These are phyloP conservation scores for Malus fusca DNA, from an alignment of 306 rosid species.

Conservation along the genomic window DNA sequence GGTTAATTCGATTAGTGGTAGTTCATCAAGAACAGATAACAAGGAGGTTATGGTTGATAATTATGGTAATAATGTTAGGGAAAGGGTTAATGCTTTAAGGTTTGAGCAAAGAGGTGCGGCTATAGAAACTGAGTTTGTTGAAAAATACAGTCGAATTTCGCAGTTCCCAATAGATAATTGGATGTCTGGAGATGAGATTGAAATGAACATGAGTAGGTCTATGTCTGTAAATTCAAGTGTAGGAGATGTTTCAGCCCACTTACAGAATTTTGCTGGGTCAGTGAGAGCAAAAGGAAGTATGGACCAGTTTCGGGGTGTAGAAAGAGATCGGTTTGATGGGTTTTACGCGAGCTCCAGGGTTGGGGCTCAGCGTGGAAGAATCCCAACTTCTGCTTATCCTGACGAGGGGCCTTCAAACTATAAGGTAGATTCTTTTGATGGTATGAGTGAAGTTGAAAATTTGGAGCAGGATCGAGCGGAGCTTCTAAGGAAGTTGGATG, in stretches of 20 bases:
- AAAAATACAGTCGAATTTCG: slow-evolving; percentile 1
- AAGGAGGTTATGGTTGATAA: slow-evolving; percentile 7
- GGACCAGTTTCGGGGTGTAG: slow-evolving; percentile 13
- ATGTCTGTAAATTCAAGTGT: slow-evolving; percentile 16
- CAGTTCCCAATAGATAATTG: slow-evolving; percentile 19
- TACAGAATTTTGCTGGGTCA: slow-evolving; percentile 4
- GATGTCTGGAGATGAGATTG: slow-evolving; percentile 14
- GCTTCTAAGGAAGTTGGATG: slow-evolving; percentile 39
- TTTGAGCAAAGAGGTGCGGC: slow-evolving; percentile 16
- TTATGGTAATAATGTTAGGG: slow-evolving; percentile 5
- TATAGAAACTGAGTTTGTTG: slow-evolving; percentile 14
- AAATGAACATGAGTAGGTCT: slow-evolving; percentile 5
- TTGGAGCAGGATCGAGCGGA: slow-evolving; percentile 24
- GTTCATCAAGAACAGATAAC: slow-evolving; percentile 21
- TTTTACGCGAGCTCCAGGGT: slow-evolving; percentile 15
- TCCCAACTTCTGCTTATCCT: slow-evolving; percentile 14
- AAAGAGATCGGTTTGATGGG: slow-evolving; percentile 20
- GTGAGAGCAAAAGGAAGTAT: slow-evolving; percentile 10
- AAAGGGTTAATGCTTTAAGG: slow-evolving; percentile 21
- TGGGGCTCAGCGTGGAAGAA: slow-evolving; percentile 17
- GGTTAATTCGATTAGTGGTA: slow-evolving; percentile 4
- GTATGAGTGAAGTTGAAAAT: slow-evolving; percentile 10
- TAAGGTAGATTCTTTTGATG: slow-evolving; percentile 11
- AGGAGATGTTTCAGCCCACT: slow-evolving; percentile 1
- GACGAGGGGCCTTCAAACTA: slow-evolving; percentile 36